A percentile compares a stretch with the other conserved stretches of the same genome.
Conservation (phyloP, 441 rosid genomes). For the Isatis lusitanica region DNA sequence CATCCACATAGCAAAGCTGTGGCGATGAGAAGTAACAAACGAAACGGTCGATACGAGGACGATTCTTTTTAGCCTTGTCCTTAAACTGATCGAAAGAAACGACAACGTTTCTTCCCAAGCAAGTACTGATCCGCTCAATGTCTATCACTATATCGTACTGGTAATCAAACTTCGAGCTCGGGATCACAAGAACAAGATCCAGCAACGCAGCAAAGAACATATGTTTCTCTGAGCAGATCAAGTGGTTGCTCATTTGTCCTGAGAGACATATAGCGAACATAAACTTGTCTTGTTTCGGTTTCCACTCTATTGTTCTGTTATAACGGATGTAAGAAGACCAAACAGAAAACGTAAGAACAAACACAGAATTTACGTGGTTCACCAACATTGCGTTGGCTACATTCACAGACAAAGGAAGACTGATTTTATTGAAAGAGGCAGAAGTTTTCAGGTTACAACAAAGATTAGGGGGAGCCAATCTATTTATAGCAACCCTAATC, state of each 20-base stretch:
- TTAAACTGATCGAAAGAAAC: slow-evolving; percentile 56
- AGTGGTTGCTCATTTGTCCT: slow-evolving; percentile 93
- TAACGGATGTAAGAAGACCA: too few relatives aligned
- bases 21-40: slow-evolving; percentile 79
- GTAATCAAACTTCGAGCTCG: slow-evolving; percentile 71
- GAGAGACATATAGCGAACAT: slow-evolving; percentile 45
- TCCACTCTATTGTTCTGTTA: slow-evolving; percentile 83
- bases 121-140: slow-evolving; percentile 60
- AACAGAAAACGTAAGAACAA: too few relatives aligned
- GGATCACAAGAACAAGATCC: slow-evolving; percentile 71
- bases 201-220: slow-evolving; percentile 88
- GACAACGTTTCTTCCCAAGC: slow-evolving; percentile 72
- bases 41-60: slow-evolving; percentile 57
- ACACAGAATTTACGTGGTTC: too few relatives aligned
- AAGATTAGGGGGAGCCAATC: too few relatives aligned
- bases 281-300: slow-evolving; percentile 44
- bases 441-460: too few relatives aligned
- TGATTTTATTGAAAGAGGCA: too few relatives aligned
- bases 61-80: slow-evolving; percentile 45
- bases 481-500: too few relatives aligned
- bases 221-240: slow-evolving; percentile 90
- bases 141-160: slow-evolving; percentile 70
- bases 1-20: slow-evolving; percentile 69
- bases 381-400: too few relatives aligned
- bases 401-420: too few relatives aligned